Conservation (phyloP, 805 yeast species). For the Hanseniaspora singularis region DNA sequence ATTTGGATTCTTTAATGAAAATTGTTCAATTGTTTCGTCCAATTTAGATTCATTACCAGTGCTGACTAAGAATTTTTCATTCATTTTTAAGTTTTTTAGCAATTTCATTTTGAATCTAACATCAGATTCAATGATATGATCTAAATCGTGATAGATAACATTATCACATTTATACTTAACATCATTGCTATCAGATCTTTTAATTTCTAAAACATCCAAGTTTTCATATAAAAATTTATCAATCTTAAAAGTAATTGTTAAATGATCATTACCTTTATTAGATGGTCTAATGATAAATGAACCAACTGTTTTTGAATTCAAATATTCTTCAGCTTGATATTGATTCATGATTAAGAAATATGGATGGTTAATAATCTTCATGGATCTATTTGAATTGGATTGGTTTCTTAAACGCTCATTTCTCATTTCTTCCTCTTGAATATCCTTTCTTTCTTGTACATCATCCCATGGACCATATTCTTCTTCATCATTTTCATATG, state of each 20-base stretch:
- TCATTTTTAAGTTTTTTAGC: slow-evolving; percentile 70
- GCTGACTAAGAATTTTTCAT: slow-evolving; percentile 71
- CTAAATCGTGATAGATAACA: slow-evolving; percentile 69
- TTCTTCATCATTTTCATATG: slow-evolving; percentile 28
- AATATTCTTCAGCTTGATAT: slow-evolving; percentile 81
- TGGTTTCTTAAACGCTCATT: slow-evolving; percentile 2
- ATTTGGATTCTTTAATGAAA: slow-evolving; percentile 80
- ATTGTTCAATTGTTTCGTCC: slow-evolving; percentile 74
- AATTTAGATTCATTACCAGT: slow-evolving; percentile 66
- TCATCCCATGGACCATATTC: slow-evolving; percentile 70
- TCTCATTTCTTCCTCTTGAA: slow-evolving; percentile 49
- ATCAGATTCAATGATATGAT: slow-evolving; percentile 81
- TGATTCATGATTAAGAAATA: slow-evolving; percentile 72
- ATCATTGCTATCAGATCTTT: slow-evolving; percentile 52
- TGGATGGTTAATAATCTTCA: slow-evolving; percentile 80
- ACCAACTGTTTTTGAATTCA: slow-evolving; percentile 82
- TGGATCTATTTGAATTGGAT: slow-evolving; percentile 40
- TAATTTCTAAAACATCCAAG: slow-evolving; percentile 65
- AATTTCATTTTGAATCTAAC: slow-evolving; percentile 71
- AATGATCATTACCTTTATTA: slow-evolving; percentile 73
- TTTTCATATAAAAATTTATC: slow-evolving; percentile 86
- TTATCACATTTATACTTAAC: slow-evolving; percentile 50
- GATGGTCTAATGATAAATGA: slow-evolving; percentile 92
- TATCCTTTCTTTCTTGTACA: slow-evolving; percentile 58
- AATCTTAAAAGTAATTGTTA: slow-evolving; percentile 94